A percentile compares a stretch with the other conserved stretches of the same genome.
phyloP scores from a whole-genome alignment of 768 basidiomycete genomes.

The Lactarius psammicola region DNA sequence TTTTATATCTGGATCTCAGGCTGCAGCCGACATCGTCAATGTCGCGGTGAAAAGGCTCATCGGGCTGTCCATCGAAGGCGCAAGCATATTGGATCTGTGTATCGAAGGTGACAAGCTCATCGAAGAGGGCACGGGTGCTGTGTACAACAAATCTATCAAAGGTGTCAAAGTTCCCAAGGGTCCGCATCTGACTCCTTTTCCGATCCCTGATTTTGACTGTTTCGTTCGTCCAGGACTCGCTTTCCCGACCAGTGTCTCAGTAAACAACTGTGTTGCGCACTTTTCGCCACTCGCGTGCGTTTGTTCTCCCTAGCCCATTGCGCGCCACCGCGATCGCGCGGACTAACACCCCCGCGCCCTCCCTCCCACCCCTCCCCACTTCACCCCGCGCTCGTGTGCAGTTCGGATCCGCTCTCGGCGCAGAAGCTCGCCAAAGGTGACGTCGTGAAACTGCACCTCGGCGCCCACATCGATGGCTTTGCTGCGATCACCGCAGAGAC shows the following conservation, averaged over 20 bases:
- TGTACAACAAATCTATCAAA: conserved; percentile 90
- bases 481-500: conserved; percentile 94
- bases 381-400: conserved; percentile 35
- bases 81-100: conserved; percentile 87
- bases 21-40: conserved; percentile 89
- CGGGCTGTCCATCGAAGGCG: conserved; percentile 71
- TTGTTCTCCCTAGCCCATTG: too few species aligned
- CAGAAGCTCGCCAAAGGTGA: conserved; percentile 78
- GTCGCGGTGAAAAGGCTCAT: conserved; percentile 84
- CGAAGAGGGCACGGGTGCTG: conserved; percentile 76
- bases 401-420: conserved; percentile 70
- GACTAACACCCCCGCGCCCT: conserved; percentile 21
- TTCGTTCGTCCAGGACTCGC: conserved; percentile 61
- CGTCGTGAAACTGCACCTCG: conserved; percentile 93
- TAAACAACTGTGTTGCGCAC: conserved; percentile 95
- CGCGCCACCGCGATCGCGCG: background rate
- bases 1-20: conserved; percentile 41
- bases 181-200: conserved; percentile 36
- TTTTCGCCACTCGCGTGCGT: conserved; percentile 94
- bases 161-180: conserved; percentile 88
- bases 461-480: conserved; percentile 97
- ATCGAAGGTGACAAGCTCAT: conserved; percentile 91
- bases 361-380: too few species aligned
- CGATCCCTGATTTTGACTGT: background rate
- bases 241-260: conserved; percentile 90